Evolutionary conservation across 768 basidiomycete genomes (phyloP).

Genomic region (Lactifluus subvellereus): DNA sequence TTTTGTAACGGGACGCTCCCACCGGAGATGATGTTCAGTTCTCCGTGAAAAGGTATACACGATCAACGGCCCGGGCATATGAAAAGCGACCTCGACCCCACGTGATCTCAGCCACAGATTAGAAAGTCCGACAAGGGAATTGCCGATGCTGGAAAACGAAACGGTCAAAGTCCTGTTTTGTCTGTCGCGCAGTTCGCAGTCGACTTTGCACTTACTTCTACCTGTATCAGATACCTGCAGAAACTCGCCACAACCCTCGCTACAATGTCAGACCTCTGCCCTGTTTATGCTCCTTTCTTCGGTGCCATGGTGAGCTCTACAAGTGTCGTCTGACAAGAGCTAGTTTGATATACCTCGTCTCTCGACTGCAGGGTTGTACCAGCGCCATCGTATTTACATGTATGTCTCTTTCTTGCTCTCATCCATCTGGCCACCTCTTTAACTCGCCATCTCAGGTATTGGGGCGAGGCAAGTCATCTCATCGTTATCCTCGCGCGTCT

Average conservation of each 20-base stretch:
- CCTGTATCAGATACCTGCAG: not conserved
- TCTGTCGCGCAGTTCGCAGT: slow-evolving; percentile 3
- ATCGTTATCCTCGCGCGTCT: not conserved
- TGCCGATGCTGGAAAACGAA: not conserved
- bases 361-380: slow-evolving; percentile 74
- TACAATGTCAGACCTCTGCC: slow-evolving; percentile 74
- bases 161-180: too few species aligned
- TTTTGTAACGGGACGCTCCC: too few species aligned
- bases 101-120: not conserved
- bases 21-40: too few species aligned
- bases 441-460: slow-evolving; percentile 48
- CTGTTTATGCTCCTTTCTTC: slow-evolving; percentile 97
- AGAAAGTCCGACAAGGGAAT: slow-evolving; percentile 1
- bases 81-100: not conserved
- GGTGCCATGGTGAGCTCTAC: slow-evolving; percentile 78
- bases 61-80: too few species aligned
- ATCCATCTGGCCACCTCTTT: not conserved
- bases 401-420: slow-evolving; percentile 38
- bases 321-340: not conserved
- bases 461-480: slow-evolving; percentile 63
- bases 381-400: slow-evolving; percentile 97
- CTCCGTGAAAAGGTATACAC: too few species aligned
- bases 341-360: not conserved
- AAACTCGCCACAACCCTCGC: not conserved
- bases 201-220: not conserved